Evolutionary conservation across 1,284 basidiomycete species (phyloP).

Genomic region (Nidula niveotomentosa): DNA sequence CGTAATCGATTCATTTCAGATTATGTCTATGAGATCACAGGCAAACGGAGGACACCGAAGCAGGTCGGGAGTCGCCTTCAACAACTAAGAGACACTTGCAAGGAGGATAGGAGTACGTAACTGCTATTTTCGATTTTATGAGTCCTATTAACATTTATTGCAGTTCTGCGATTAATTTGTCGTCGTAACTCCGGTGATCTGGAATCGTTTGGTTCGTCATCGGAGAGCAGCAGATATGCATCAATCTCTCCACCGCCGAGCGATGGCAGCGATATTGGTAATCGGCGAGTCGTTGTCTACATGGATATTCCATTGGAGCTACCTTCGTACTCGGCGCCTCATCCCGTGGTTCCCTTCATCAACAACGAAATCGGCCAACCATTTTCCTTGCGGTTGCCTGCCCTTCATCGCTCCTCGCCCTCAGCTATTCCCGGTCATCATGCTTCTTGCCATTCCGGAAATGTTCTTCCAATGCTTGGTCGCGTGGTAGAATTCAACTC

Average conservation of each 20-base stretch:
- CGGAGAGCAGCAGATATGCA: constrained; percentile 7
- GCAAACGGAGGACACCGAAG: constrained; percentile 53
- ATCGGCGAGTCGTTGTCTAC: constrained; percentile 11
- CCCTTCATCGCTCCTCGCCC: constrained; percentile 1
- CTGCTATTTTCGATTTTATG: constrained; percentile 1
- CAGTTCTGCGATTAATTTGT: constrained; percentile 30
- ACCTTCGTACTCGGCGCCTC: constrained; percentile 11
- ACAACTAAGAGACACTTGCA: constrained; percentile 57
- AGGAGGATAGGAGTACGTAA: constrained; percentile 37
- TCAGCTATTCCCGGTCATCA: neutral
- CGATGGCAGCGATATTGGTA: neutral
- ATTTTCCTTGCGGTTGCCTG: neutral
- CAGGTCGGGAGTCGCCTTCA: constrained; percentile 65
- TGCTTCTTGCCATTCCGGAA: neutral
- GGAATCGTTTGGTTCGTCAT: constrained; percentile 3
- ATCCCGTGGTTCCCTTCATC: constrained; percentile 18
- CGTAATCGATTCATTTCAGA: constrained; percentile 60
- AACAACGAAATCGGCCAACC: constrained; percentile 7
- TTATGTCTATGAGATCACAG: constrained; percentile 52
- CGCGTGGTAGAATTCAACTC: constrained; percentile 24
- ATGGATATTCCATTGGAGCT: constrained; percentile 18
- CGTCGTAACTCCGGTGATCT: constrained; percentile 14
- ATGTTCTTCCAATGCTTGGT: constrained; percentile 13
- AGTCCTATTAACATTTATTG: constrained; percentile 1
- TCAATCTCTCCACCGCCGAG: constrained; percentile 9